Base-by-base conservation (phyloP, 169 alveolate species). In the Cryptosporidium ubiquitum region DNA sequence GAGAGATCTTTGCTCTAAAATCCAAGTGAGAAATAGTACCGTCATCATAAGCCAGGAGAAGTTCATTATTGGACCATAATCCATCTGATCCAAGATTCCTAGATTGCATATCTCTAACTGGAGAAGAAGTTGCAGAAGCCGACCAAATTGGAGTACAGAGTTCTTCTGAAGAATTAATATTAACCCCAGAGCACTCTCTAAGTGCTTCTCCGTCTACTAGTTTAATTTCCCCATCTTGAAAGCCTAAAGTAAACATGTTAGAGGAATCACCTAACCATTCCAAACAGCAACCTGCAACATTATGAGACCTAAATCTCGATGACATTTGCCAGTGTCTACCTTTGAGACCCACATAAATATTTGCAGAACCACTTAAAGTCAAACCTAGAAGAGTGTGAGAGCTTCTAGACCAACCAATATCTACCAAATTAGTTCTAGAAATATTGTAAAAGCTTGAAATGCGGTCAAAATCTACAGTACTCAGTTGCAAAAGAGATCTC, bases 291-390 rank as follows among this genome's bases (percentile, higher is more conserved):
- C 86, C 86, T 20, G 75, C 64, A 12, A 37, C 68, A 37, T 79
- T 61, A n/a, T 79, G 86, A 35, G 86, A 44, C 39, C 66, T 58
- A 31, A 79, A 37, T 33, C 74, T 79, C 37, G 47, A 79, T 29
- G 86, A 79, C 60, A 79, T 42, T 7, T 79, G 75, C 86, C 86
- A 79, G 39, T 79, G 86, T 37, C 86, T 58, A 23, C 79, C 73
- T 40, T 79, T 79, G 5, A 58, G 47, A 7, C 73, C 75, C 20
- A 61, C 75, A 42, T 60, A 79, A 20, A 79, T 64, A 20, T 79
- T 23, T 3, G 74, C 75, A 26, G 86, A 79, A 47, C 86, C 86
- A 29, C 26, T 64, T 35, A 79, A 20, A 23, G 74, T 55, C 66
- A 79, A 29, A n/a, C 86, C 86, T 42, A 49, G 75, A n/a, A 79